phyloP scores from a whole-genome alignment of 768 basidiomycete genomes.

The Roridomyces roridus region DNA sequence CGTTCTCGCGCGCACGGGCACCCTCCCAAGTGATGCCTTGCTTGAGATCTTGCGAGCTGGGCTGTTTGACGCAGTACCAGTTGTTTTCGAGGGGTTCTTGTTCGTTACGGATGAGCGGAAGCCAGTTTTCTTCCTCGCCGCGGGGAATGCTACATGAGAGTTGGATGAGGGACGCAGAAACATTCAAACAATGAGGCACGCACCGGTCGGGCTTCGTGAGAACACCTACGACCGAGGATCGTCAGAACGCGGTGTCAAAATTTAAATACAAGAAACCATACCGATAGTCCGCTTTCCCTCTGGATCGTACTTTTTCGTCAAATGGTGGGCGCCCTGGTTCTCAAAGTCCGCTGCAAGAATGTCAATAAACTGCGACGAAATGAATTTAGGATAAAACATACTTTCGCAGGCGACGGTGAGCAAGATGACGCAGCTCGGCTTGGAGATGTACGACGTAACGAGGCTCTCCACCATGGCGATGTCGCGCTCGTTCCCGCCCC shows the following conservation, averaged over 20 bases:
- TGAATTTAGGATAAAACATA: constrained; percentile 32
- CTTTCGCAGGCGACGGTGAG: constrained; percentile 71
- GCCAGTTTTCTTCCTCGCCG: constrained; percentile 63
- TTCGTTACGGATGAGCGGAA: constrained; percentile 61
- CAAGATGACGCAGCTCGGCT: constrained; percentile 67
- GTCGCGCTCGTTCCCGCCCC: constrained; percentile 56
- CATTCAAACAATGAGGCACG: background rate
- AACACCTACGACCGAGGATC: constrained; percentile 50
- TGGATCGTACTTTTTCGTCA: constrained; percentile 66
- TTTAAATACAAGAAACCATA: constrained; percentile 32
- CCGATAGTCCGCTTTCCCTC: constrained; percentile 74
- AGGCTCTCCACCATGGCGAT: constrained; percentile 67
- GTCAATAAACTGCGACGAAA: background rate
- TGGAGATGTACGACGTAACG: constrained; percentile 62
- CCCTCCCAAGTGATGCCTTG: constrained; percentile 61
- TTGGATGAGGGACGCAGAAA: background rate
- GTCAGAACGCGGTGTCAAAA: background rate
- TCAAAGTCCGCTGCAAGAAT: constrained; percentile 74
- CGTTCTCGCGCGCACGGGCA: constrained; percentile 61
- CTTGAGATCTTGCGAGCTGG: constrained; percentile 55
- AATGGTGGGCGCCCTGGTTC: constrained; percentile 75
- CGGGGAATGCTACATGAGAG: constrained; percentile 41
- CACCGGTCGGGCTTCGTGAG: constrained; percentile 74
- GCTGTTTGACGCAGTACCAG: constrained; percentile 67
- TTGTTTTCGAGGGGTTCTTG: constrained; percentile 55